Conservation (phyloP, 306 rosid genomes). For the Lupinus albus region DNA sequence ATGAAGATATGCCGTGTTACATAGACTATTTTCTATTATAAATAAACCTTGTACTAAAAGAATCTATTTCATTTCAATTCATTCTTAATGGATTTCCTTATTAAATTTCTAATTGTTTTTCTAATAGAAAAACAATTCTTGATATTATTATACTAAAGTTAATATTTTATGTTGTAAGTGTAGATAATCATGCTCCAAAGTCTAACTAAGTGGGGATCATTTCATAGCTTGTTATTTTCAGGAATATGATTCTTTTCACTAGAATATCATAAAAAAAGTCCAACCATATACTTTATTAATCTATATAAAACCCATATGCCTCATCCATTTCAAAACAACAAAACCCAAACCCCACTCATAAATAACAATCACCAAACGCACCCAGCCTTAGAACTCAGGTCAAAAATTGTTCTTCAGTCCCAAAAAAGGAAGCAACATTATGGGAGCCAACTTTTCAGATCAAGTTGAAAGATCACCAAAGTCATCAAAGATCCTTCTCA, state of each 20-base stretch:
- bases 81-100: too few relatives aligned
- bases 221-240: not conserved
- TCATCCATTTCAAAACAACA: not conserved
- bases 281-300: too few relatives aligned
- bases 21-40: too few relatives aligned
- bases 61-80: too few relatives aligned
- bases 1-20: too few relatives aligned
- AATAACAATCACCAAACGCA: not conserved
- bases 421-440: slow-evolving; percentile 23
- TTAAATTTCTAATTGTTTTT: too few relatives aligned
- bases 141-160: not conserved
- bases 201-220: not conserved
- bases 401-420: not conserved
- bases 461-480: slow-evolving; percentile 19
- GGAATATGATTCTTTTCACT: not conserved
- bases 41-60: too few relatives aligned
- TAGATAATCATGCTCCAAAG: not conserved
- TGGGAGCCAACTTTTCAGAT: slow-evolving; percentile 55
- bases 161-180: not conserved
- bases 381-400: not conserved
- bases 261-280: not conserved
- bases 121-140: not conserved
- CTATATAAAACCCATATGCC: not conserved
- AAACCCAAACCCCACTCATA: not conserved
- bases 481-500: slow-evolving; percentile 46